Evolutionary conservation across 2,329 filamentous ascomycete genomes (phyloP), one percentile per base, ranked within the genome.

Genomic region (Amauroascus niger): DNA sequence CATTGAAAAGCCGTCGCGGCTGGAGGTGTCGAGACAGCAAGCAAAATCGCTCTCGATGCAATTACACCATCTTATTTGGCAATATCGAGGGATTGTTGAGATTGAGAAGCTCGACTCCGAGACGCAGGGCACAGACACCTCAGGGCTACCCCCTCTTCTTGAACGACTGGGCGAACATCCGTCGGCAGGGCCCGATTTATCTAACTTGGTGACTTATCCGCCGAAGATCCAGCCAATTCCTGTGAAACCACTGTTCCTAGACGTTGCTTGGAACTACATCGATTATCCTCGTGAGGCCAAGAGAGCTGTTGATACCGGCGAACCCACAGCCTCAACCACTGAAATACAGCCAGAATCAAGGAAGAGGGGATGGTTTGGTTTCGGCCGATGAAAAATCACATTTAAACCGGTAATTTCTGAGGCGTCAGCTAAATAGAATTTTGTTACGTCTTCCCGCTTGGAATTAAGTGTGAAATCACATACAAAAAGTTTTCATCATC

Each of bases 261-360:
- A 98, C 65, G 85, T 95, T 6, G 93, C 93, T 8, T 98, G 88
- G 87, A 97, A 97, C 67, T 97, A 96, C 67, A 90, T 98, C 58
- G 82, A 88, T 47, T 98, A 98, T 65, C 89, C 90, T 0, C 83
- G 82, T 32, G 81, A 81, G 57, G 61, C 54, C 35, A 60, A 59
- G 55, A 60, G 46, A 53, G 54, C 53, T 43, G 49, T 57, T 50
- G 18, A 55, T 49, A 35, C 60, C 59, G 58, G 61, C 22, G 59
- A 60, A 30, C 55, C 63, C 28, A 57, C 62, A 3, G 60, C 60
- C 5, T 57, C 63, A 39, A 56, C 59, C 3, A 61, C 65, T 37
- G 68, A 72, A 53, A 69, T 72, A 49, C 68, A 76, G 60, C 72
- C 76, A 60, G 74, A 77, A 49, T 74, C 78, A 59, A 87, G 84